phyloP scores from a whole-genome alignment of 2,329 filamentous ascomycete species.

The Xylaria arbuscula region DNA sequence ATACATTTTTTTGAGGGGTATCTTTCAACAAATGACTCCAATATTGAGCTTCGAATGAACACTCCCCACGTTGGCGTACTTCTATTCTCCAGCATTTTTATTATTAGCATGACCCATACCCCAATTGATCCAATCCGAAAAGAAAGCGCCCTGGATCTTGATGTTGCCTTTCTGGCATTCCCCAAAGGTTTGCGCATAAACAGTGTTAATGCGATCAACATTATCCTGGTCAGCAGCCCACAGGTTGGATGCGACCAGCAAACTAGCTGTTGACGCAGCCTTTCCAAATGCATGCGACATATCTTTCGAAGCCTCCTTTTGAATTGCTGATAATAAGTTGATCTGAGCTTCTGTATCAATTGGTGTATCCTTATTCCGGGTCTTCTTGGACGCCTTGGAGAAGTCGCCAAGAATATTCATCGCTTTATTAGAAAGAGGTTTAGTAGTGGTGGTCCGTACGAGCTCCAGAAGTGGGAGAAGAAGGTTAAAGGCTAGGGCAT shows the following conservation, averaged over 20 bases:
- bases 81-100: conserved; percentile 24
- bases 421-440: conserved; percentile 79
- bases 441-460: conserved; percentile 79
- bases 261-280: conserved; percentile 77
- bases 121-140: conserved; percentile 81
- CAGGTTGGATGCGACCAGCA: conserved; percentile 73
- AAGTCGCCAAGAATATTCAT: conserved; percentile 78
- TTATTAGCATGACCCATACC: conserved; percentile 62
- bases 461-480: conserved; percentile 81
- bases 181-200: conserved; percentile 73
- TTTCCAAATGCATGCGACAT: conserved; percentile 76
- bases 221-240: conserved; percentile 64
- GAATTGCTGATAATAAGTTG: conserved; percentile 72
- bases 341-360: conserved; percentile 60
- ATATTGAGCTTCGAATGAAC: not conserved
- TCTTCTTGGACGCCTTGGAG: conserved; percentile 74
- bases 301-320: conserved; percentile 72
- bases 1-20: conserved; percentile 22
- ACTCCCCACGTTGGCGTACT: not conserved
- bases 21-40: conserved; percentile 1
- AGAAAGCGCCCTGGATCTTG: conserved; percentile 73
- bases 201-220: conserved; percentile 66
- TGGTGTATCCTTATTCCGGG: conserved; percentile 55
- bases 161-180: conserved; percentile 68
- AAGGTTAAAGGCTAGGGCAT: conserved; percentile 73